Conservation (phyloP, 169 alveolate genomes). For the Plasmodium falciparum region DNA sequence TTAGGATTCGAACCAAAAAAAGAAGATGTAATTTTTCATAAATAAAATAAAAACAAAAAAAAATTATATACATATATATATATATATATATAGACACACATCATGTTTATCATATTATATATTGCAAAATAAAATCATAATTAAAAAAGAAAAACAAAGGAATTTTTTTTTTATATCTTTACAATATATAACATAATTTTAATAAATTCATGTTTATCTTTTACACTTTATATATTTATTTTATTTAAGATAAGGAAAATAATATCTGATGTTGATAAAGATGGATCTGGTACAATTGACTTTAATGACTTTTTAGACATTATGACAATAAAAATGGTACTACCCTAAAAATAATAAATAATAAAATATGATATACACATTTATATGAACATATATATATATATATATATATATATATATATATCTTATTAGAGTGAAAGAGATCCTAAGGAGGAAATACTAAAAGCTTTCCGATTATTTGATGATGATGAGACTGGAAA, state of each 20-base stretch:
- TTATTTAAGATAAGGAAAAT: conserved; percentile 90
- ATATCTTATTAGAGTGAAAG: conserved; percentile 86
- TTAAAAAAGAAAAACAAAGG: not conserved
- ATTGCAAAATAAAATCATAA: not conserved
- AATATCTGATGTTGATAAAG: conserved; percentile 95
- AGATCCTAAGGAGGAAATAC: conserved; percentile 97
- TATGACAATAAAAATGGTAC: conserved; percentile 85
- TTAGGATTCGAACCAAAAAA: conserved; percentile 99
- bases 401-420: conserved; percentile 14
- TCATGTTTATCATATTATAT: not conserved
- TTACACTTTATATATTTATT: conserved; percentile 1
- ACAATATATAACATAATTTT: not conserved
- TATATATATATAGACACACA: no score
- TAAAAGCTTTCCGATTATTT: conserved; percentile 95
- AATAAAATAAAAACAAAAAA: conserved; percentile 1
- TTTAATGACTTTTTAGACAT: conserved; percentile 89
- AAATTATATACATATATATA: not conserved
- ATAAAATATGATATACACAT: not conserved
- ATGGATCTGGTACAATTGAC: conserved; percentile 91
- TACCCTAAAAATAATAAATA: not conserved
- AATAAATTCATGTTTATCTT: not conserved
- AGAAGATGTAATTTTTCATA: conserved; percentile 90
- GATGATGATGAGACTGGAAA: conserved; percentile 98
- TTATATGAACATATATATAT: not conserved
- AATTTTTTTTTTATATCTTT: not conserved